phyloP scores from a whole-genome alignment of 192 early-diverging fungal species.

The Globomyces pollinis-pini region DNA sequence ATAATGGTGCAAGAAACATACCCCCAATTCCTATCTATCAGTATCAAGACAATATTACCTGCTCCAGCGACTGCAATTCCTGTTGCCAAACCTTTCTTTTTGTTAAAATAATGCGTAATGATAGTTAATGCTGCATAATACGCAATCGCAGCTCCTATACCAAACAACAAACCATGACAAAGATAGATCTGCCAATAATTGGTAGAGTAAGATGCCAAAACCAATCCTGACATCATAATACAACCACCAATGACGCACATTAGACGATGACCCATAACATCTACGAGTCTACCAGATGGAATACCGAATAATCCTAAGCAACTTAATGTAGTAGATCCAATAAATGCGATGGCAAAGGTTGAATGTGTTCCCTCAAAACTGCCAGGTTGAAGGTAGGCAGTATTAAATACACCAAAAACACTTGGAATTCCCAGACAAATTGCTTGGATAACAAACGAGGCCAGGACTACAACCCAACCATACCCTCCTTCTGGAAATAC shows the following conservation, averaged over 20 bases:
- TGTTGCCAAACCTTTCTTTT: slow-evolving; percentile 57
- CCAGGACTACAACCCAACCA: slow-evolving; percentile 38
- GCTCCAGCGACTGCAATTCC: slow-evolving; percentile 67
- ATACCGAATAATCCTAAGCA: slow-evolving; percentile 24
- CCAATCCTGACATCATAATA: slow-evolving; percentile 29
- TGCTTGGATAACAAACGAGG: slow-evolving; percentile 29
- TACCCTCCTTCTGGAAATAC: slow-evolving; percentile 34
- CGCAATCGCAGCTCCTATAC: slow-evolving; percentile 57
- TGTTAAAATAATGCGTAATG: slow-evolving; percentile 64
- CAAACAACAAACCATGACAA: slow-evolving; percentile 68
- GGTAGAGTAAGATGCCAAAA: slow-evolving; percentile 36
- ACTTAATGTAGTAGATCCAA: slow-evolving; percentile 24
- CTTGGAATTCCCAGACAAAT: slow-evolving; percentile 26
- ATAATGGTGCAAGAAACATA: slow-evolving; percentile 51
- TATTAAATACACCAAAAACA: slow-evolving; percentile 27
- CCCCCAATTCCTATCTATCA: no score
- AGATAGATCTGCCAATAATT: slow-evolving; percentile 65
- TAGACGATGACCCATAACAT: slow-evolving; percentile 40
- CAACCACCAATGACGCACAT: slow-evolving; percentile 40
- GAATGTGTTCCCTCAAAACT: neutral
- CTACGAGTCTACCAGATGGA: slow-evolving; percentile 19
- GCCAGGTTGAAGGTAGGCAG: neutral
- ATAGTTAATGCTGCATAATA: slow-evolving; percentile 59
- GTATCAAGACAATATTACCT: no score
- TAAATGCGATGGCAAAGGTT: slow-evolving; percentile 16